These are phyloP conservation scores for Backusella sp. DNA, from an alignment of 192 early-diverging fungal genomes.

Conservation along the genomic window DNA sequence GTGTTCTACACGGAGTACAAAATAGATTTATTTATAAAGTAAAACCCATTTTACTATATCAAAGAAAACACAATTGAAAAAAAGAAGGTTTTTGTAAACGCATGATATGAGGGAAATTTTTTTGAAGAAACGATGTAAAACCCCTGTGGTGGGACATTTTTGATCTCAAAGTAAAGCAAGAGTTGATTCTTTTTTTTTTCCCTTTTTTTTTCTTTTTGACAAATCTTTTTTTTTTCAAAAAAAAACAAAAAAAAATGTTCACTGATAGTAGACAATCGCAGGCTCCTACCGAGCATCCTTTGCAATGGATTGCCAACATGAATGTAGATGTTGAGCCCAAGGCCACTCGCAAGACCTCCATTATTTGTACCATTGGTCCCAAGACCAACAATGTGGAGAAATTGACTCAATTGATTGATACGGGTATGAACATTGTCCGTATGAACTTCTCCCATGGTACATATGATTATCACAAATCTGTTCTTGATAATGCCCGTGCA, in stretches of 20 bases:
- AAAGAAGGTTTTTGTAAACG: neutral
- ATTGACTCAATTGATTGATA: slow-evolving; percentile 64
- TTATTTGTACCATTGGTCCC: slow-evolving; percentile 82
- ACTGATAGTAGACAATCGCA: neutral
- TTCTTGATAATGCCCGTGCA: slow-evolving; percentile 69
- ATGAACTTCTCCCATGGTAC: slow-evolving; percentile 77
- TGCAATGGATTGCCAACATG: slow-evolving; percentile 73
- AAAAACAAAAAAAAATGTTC: neutral
- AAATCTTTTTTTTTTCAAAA: neutral
- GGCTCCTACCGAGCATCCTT: slow-evolving; percentile 23
- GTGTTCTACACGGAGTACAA: neutral
- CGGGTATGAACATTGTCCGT: slow-evolving; percentile 82
- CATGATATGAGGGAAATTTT: neutral
- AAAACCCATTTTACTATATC: neutral
- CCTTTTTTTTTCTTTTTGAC: neutral
- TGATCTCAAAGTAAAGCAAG: neutral
- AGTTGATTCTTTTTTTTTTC: neutral
- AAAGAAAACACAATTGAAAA: too few species aligned
- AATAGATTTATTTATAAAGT: neutral
- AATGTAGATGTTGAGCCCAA: slow-evolving; percentile 55
- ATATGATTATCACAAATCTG: slow-evolving; percentile 69
- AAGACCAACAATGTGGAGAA: slow-evolving; percentile 75
- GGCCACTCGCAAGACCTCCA: slow-evolving; percentile 72
- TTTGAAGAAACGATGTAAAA: slow-evolving; percentile 1
- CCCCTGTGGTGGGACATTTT: neutral